These are phyloP conservation scores for Allodekkera sacchari DNA, from an alignment of 805 yeast genomes.

Conservation along the genomic window DNA sequence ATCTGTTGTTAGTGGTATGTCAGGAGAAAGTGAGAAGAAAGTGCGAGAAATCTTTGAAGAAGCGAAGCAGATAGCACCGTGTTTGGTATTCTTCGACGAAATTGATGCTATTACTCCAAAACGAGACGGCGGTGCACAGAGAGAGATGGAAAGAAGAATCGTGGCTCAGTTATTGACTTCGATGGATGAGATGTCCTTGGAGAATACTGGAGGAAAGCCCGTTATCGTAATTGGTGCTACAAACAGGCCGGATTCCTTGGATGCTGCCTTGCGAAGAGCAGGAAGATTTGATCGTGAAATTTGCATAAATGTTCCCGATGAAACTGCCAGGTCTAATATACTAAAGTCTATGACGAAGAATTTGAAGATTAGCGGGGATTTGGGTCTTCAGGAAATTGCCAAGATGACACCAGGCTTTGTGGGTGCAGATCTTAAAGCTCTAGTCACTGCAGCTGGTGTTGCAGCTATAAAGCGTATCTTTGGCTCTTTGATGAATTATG, in stretches of 20 bases:
- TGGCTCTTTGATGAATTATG: slow-evolving; percentile 35
- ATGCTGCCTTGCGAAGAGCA: slow-evolving; percentile 90
- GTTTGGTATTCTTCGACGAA: slow-evolving; percentile 88
- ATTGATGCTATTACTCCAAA: slow-evolving; percentile 98
- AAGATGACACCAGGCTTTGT: slow-evolving; percentile 96
- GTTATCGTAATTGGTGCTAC: slow-evolving; percentile 95
- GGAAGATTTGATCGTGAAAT: slow-evolving; percentile 96
- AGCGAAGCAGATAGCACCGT: slow-evolving; percentile 84
- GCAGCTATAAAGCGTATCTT: slow-evolving; percentile 90
- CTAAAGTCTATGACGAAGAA: slow-evolving; percentile 62
- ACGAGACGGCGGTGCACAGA: slow-evolving; percentile 94
- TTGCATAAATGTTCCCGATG: slow-evolving; percentile 90
- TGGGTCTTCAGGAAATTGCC: slow-evolving; percentile 69
- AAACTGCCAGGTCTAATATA: slow-evolving; percentile 68
- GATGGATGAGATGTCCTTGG: slow-evolving; percentile 86
- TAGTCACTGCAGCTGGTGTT: slow-evolving; percentile 92
- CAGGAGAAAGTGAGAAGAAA: slow-evolving; percentile 97
- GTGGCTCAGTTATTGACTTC: slow-evolving; percentile 93
- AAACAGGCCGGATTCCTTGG: slow-evolving; percentile 91
- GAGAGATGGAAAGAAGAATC: slow-evolving; percentile 96
- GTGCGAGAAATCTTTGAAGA: slow-evolving; percentile 89
- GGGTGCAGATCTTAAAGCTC: slow-evolving; percentile 92
- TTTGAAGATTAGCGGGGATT: slow-evolving; percentile 58
- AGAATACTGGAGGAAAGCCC: slow-evolving; percentile 86
- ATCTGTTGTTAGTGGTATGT: slow-evolving; percentile 95